Conservation (phyloP, 1,284 basidiomycete genomes). For the Meripilus lineatus region DNA sequence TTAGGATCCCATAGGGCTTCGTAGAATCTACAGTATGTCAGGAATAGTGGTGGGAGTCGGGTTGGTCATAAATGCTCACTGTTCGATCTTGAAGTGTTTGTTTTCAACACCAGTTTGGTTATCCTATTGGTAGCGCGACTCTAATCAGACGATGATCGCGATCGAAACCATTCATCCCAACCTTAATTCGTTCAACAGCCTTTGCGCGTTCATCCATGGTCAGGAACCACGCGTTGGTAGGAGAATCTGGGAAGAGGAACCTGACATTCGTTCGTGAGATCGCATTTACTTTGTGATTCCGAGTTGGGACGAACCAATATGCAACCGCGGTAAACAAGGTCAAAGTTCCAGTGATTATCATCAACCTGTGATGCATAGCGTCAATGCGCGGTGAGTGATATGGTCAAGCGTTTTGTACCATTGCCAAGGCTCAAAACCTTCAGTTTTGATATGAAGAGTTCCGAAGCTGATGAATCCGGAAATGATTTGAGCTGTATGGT, state of each 20-base stretch:
- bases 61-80: conserved; percentile 30
- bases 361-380: conserved; percentile 44
- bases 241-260: conserved; percentile 68
- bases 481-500: conserved; percentile 42
- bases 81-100: conserved; percentile 34
- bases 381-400: neutral
- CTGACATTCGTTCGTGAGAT: no score
- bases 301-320: conserved; percentile 50
- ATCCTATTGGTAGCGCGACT: conserved; percentile 19
- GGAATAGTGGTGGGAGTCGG: neutral
- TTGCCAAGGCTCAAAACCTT: conserved; percentile 60
- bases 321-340: conserved; percentile 49
- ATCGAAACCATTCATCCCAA: conserved; percentile 17
- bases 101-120: conserved; percentile 38
- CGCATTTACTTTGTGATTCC: no score
- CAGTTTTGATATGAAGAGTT: conserved; percentile 52
- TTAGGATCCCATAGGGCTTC: conserved; percentile 67
- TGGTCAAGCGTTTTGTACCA: conserved; percentile 37
- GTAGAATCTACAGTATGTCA: conserved; percentile 42
- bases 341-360: conserved; percentile 65
- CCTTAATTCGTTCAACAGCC: conserved; percentile 66
- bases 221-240: conserved; percentile 67
- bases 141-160: neutral
- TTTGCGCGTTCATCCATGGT: conserved; percentile 55
- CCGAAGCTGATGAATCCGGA: conserved; percentile 71